Percentiles rank a stretch among this genome's conserved stretches.
Evolutionary conservation across 768 basidiomycete genomes (phyloP).

Genomic region (Lanmaoa pseudosensibilis): DNA sequence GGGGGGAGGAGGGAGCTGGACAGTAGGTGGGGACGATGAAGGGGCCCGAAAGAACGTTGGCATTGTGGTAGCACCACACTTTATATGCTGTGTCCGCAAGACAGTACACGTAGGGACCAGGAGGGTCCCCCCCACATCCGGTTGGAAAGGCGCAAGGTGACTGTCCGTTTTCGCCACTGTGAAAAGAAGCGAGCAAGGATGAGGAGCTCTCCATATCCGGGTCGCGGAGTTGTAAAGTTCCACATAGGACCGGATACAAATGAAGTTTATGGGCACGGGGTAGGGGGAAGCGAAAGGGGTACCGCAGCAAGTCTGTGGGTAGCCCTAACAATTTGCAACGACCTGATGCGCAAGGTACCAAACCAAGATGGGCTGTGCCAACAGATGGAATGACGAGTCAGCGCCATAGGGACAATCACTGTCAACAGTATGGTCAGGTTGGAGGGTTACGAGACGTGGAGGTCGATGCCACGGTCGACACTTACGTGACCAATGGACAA

Average conservation of each 20-base stretch:
- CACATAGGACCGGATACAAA: neutral
- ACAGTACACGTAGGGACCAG: conserved; percentile 14
- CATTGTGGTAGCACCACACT: neutral
- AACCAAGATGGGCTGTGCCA: conserved; percentile 8
- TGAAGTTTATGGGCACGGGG: conserved; percentile 8
- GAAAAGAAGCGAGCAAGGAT: conserved; percentile 25
- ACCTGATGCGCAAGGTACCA: conserved; percentile 9
- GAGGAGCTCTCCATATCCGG: conserved; percentile 28
- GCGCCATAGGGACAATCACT: conserved; percentile 10
- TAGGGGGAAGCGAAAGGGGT: neutral
- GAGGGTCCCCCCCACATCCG: conserved; percentile 23
- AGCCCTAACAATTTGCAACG: neutral
- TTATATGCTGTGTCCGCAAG: conserved; percentile 29
- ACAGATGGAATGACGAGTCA: neutral
- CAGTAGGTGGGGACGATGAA: neutral
- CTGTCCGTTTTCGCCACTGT: conserved; percentile 22
- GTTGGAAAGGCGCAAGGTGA: conserved; percentile 25
- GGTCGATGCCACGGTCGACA: neutral
- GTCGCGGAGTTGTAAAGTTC: conserved; percentile 32
- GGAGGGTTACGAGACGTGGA: neutral
- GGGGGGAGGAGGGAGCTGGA: conserved; percentile 17
- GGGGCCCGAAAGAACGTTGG: conserved; percentile 1
- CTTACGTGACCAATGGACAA: conserved; percentile 15
- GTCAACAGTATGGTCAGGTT: neutral
- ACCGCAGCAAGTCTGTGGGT: conserved; percentile 5